Evolutionary conservation across 306 rosid genomes (phyloP), one percentile per base, ranked within the genome.

Genomic region (Trifolium dubium): DNA sequence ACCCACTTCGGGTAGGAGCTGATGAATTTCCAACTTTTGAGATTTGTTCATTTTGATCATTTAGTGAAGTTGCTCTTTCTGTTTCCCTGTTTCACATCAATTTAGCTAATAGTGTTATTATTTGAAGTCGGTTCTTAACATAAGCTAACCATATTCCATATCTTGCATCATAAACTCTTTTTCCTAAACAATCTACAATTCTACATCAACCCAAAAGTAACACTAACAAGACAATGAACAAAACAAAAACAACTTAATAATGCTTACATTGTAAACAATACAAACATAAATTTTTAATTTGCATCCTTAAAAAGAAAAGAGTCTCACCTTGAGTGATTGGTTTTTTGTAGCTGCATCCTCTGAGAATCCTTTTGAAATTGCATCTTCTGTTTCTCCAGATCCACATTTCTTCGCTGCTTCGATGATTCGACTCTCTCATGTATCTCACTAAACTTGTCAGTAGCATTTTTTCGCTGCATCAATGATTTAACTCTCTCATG

Each of bases 311-410:
- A 51, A 63, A 39, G 47, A 17, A 18, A 10, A 64, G 31, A 43
- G 12, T 31, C 79, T 79, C 64, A 89, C 88, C 82, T 87, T 80
- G 86, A 78, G 75, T 66, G 77, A 51, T 86, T 89, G 68, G 72
- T 73, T 75, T 86, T 89, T 17, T 80, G 85, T 32, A 89, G 76
- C 49, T 86, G 78, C 89, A 87, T 85, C 69, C 88, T 84, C 76
- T 87, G 92, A 12, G 87, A 85, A 79, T 90, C 96, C 83, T 85
- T 88, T 10, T 85, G 66, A 70, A 88, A 88, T 41, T 88, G 90
- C 97, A 88, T 88, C 64, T 88, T 84, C 70, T 84, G 91, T 69
- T 81, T 87, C 86, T 91, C 97, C 85, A 86, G 77, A 84, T 89
- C 92, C 8, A 86, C 62, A 83, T 87, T 84, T 69, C 89, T 89